phyloP scores from a whole-genome alignment of 2,329 filamentous ascomycete species.

The Hortaea werneckii region DNA sequence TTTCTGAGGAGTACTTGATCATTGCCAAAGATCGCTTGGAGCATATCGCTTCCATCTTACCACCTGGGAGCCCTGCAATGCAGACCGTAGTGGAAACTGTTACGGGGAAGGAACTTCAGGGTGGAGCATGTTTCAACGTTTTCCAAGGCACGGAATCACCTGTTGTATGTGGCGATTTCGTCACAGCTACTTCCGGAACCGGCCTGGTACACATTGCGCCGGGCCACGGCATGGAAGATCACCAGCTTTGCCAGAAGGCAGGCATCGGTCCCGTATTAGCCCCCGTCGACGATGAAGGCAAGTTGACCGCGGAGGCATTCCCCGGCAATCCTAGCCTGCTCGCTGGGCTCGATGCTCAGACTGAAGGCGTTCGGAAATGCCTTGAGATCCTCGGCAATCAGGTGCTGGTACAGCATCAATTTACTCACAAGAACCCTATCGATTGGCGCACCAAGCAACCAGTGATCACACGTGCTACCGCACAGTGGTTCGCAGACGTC shows the following conservation, averaged over 20 bases:
- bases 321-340: slow-evolving; percentile 49
- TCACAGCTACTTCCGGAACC: slow-evolving; percentile 80
- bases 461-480: slow-evolving; percentile 81
- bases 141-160: slow-evolving; percentile 41
- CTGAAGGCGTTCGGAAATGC: slow-evolving; percentile 58
- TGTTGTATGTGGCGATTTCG: slow-evolving; percentile 77
- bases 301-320: slow-evolving; percentile 70
- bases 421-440: slow-evolving; percentile 90
- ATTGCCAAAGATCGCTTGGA: slow-evolving; percentile 63
- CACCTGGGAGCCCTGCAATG: slow-evolving; percentile 42
- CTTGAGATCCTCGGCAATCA: slow-evolving; percentile 52
- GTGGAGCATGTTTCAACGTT: slow-evolving; percentile 24
- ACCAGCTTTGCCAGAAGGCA: slow-evolving; percentile 63
- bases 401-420: slow-evolving; percentile 61
- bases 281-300: slow-evolving; percentile 71
- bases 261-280: slow-evolving; percentile 62
- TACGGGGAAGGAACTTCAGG: slow-evolving; percentile 53
- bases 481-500: slow-evolving; percentile 96
- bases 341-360: slow-evolving; percentile 61
- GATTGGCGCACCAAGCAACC: slow-evolving; percentile 95
- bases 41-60: slow-evolving; percentile 39
- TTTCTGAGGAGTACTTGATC: slow-evolving; percentile 42
- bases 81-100: slow-evolving; percentile 45
- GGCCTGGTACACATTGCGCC: slow-evolving; percentile 92
- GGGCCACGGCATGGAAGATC: slow-evolving; percentile 95